Base-by-base conservation (phyloP, 805 yeast species). In the Kodamaea leandrae region DNA sequence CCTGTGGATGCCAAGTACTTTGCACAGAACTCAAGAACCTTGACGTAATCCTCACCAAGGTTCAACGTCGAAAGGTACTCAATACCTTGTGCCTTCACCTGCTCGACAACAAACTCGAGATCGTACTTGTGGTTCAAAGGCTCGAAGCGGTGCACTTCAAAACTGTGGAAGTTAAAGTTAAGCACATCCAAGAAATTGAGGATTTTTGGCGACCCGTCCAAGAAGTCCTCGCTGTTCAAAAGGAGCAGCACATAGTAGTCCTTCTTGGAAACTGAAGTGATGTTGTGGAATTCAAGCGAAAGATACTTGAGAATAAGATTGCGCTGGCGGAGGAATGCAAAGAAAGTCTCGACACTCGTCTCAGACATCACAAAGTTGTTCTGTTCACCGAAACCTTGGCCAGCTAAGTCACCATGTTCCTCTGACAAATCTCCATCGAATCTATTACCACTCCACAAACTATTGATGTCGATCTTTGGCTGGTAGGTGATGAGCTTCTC, bases 131-230 rank as follows among this genome's bases (percentile, higher is more conserved):
- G 43, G 18, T 54, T 54, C 39, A 58, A 63, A 17, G 41, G 42
- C 30, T 58, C 60, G 30, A 56, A 54, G n/a, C 64, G 64, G 30
- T 68, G 61, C 13, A 68, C 65, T 39, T 74, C 76, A 41, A 74
- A 66, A 42, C 71, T 66, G 28, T 50, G 57, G 34, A 71, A 71
- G 38, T 74, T 68, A 49, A 80, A 80, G 52, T 83, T 86, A 38
- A 86, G 61, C 4, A 83, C 67, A 60, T 87, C 96, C 51, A 90
- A 66, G 44, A 84, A 80, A 24, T 81, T 76, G 41, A 88, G 67
- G 1, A 86, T 65, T 45, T 78, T 81, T 0, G 91, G 83, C 0
- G 88, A 74, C 1, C 83, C 85, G 43, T 75, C 63, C 18, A 76
- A 65, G 45, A 68, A 72, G 13, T 74, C 74, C 27, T 68, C 62